A percentile compares a stretch with the other conserved stretches of the same genome.
Evolutionary conservation across 495 filamentous ascomycete species (phyloP).

Genomic region (Opeltia flavorubescens): DNA sequence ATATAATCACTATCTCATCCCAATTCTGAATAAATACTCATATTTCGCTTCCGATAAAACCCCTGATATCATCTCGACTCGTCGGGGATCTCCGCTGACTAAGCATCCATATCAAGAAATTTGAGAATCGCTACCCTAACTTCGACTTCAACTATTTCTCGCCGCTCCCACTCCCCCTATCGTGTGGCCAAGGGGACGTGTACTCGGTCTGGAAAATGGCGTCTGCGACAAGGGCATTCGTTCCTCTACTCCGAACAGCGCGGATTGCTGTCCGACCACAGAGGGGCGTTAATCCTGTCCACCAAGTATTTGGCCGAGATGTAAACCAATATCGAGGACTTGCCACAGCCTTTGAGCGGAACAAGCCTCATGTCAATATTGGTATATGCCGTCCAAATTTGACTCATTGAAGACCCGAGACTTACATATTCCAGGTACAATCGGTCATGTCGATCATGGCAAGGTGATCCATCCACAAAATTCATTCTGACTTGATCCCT

Average conservation of each 20-base stretch:
- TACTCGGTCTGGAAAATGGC: constrained; percentile 45
- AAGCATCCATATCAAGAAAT: too few relatives aligned
- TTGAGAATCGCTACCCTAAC: too few relatives aligned
- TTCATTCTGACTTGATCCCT: neutral
- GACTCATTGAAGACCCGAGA: neutral
- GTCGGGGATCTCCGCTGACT: too few relatives aligned
- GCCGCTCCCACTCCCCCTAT: neutral
- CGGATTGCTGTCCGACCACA: constrained; percentile 47
- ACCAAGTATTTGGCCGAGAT: constrained; percentile 52
- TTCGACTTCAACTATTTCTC: too few relatives aligned
- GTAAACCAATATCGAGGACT: constrained; percentile 56
- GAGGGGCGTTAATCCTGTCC: constrained; percentile 49
- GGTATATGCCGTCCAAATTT: constrained; percentile 39
- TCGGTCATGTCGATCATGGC: constrained; percentile 98
- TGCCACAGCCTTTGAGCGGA: constrained; percentile 71
- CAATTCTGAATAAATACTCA: too few relatives aligned
- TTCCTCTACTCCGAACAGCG: constrained; percentile 56
- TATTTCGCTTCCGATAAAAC: too few relatives aligned
- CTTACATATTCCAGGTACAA: constrained; percentile 51
- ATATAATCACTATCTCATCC: too few relatives aligned
- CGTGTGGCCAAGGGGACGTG: neutral
- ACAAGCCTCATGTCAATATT: constrained; percentile 96
- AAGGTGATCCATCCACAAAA: constrained; percentile 45
- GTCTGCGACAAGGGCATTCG: constrained; percentile 46
- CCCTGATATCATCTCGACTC: too few relatives aligned